phyloP scores from a whole-genome alignment of 768 basidiomycete species.

The Agaricus blazei region DNA sequence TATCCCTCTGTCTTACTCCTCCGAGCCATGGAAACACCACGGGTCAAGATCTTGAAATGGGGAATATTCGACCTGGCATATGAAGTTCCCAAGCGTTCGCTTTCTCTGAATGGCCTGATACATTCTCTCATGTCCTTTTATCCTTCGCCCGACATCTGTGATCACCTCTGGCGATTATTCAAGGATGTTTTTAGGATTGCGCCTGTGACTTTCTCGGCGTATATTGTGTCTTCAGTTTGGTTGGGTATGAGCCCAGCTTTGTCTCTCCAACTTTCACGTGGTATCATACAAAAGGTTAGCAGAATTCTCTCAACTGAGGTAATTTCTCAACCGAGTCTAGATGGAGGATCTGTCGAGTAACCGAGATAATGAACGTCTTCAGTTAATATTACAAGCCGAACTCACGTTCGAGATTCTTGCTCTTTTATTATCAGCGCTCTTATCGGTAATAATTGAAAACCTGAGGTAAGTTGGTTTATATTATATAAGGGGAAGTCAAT shows the following conservation, averaged over 20 bases:
- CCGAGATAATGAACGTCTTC: neutral
- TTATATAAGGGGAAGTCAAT: neutral
- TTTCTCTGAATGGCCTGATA: neutral
- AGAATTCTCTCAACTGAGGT: neutral
- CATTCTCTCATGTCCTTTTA: neutral
- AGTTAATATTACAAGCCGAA: neutral
- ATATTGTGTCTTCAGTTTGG: slow-evolving; percentile 26
- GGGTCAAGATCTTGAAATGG: slow-evolving; percentile 21
- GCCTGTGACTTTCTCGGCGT: slow-evolving; percentile 16
- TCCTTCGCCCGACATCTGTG: neutral
- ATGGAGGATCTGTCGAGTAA: neutral
- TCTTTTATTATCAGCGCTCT: slow-evolving; percentile 22
- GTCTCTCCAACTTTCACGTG: slow-evolving; percentile 27
- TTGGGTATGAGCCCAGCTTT: slow-evolving; percentile 25
- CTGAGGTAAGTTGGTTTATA: slow-evolving; percentile 8
- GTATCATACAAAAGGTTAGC: slow-evolving; percentile 27
- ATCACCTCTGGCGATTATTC: slow-evolving; percentile 14
- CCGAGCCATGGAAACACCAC: neutral
- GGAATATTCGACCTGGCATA: slow-evolving; percentile 33
- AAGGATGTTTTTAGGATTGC: slow-evolving; percentile 18
- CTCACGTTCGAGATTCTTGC: slow-evolving; percentile 14
- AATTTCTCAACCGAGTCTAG: neutral
- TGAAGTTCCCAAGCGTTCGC: slow-evolving; percentile 13
- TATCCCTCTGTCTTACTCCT: neutral
- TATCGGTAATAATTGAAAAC: slow-evolving; percentile 18